Evolutionary conservation across 2,329 filamentous ascomycete species (phyloP), one percentile per base, ranked within the genome.

Genomic region (Bimuria novae-zelandiae): DNA sequence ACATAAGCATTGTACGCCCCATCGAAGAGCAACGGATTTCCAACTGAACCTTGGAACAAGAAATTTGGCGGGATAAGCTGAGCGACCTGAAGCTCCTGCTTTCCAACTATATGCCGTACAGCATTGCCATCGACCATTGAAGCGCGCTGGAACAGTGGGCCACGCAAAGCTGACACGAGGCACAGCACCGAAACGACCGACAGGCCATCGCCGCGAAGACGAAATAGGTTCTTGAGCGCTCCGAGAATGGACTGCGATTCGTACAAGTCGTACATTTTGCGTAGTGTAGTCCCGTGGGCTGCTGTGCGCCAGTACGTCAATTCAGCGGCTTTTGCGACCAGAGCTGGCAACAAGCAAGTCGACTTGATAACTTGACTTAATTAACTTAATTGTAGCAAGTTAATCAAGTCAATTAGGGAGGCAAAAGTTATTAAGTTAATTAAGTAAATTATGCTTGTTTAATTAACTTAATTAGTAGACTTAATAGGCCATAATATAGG

Each of bases 241-340:
- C 51, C 46, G 6, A 54, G 17, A 27, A 54, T 29, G 17, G 33
- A 32, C 5, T 50, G 51, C 2, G 39, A 50, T 25, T 54, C 51
- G 40, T 54, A 54, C 22, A 54, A 12, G 40, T 54, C 39, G 30
- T 50, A 54, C 46, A 54, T 49, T 4, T 33, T 41, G 16, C 46
- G 45, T 17, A 54, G 35, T 12, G 51, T 54, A 5, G 51, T 46
- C 12, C 51, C 51, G 17, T 27, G 39, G 16, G 39, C 41, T 21
- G 41, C 46, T 23, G 32, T 21, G 7, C 46, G 21, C 51, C 51
- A 54, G 46, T 44, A 54, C 14, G 29, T 23, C 25, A 44, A 29
- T 25, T 25, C n/a, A 37, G 40, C 49, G 17, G 27, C 49, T 25
- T 44, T 23, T 8, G 32, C n/a, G n/a, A n/a, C n/a, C n/a, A n/a